Evolutionary conservation across 768 basidiomycete species (phyloP).

Genomic region (Nidularia pulvinata): DNA sequence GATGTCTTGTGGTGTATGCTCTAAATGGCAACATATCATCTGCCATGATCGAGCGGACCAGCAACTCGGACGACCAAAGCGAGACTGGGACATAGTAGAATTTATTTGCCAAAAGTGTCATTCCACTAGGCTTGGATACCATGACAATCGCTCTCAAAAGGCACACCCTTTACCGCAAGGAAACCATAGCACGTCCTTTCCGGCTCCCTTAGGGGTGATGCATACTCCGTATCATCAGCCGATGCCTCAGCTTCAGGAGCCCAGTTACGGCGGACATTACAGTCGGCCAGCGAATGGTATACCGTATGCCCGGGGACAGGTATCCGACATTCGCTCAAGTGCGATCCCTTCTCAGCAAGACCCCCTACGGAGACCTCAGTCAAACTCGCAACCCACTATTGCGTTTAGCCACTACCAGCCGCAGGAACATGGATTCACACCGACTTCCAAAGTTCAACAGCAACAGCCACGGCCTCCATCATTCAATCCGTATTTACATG

Average conservation of each 20-base stretch:
- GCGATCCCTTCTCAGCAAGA: neutral
- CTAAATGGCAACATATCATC: conserved; percentile 86
- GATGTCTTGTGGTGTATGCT: conserved; percentile 81
- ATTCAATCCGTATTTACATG: conserved; percentile 19
- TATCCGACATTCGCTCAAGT: conserved; percentile 1
- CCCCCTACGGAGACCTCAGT: neutral
- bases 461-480: conserved; percentile 3
- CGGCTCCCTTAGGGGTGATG: neutral
- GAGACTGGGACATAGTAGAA: conserved; percentile 87
- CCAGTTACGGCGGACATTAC: neutral
- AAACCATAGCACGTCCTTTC: too few species aligned
- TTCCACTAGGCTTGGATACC: conserved; percentile 1
- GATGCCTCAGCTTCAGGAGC: neutral
- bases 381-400: conserved; percentile 12
- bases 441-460: conserved; percentile 12
- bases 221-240: neutral
- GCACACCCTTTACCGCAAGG: too few species aligned
- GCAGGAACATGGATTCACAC: conserved; percentile 33
- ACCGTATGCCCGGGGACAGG: neutral
- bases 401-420: conserved; percentile 51
- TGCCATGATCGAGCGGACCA: conserved; percentile 81
- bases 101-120: conserved; percentile 74
- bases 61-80: conserved; percentile 57
- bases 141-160: neutral
- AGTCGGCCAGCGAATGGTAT: neutral